Evolutionary conservation across 805 yeast genomes (phyloP).

Genomic region (Blastobotrys attinorum): DNA sequence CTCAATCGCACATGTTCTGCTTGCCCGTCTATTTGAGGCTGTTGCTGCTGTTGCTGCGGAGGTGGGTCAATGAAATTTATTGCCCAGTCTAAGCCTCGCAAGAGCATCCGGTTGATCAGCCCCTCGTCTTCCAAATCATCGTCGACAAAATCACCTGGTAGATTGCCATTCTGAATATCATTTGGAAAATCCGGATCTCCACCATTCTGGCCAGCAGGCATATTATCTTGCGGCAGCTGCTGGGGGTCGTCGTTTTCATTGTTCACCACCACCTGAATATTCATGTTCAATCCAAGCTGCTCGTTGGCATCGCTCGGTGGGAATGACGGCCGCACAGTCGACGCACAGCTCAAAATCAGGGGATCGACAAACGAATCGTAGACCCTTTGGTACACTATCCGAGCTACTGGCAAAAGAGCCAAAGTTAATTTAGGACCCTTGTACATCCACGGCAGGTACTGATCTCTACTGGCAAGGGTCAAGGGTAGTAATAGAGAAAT

Average conservation of each 20-base stretch:
- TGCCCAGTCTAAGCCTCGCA: background rate
- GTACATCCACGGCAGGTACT: constrained; percentile 16
- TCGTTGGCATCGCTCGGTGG: constrained; percentile 1
- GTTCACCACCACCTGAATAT: background rate
- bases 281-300: no score
- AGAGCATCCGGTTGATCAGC: background rate
- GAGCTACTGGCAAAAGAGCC: constrained; percentile 15
- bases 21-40: background rate
- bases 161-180: background rate
- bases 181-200: background rate
- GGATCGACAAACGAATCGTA: constrained; percentile 17
- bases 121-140: background rate
- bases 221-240: no score
- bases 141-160: background rate
- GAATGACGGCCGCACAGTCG: constrained; percentile 10
- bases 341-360: constrained; percentile 16
- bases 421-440: constrained; percentile 16
- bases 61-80: background rate
- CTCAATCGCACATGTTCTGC: background rate
- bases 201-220: constrained; percentile 1
- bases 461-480: constrained; percentile 11
- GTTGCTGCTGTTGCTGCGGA: background rate
- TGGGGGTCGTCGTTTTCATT: constrained; percentile 1
- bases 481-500: constrained; percentile 14
- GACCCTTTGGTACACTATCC: constrained; percentile 12